Evolutionary conservation across 768 basidiomycete genomes (phyloP), one percentile per base, ranked within the genome.

Genomic region (Postia placenta): DNA sequence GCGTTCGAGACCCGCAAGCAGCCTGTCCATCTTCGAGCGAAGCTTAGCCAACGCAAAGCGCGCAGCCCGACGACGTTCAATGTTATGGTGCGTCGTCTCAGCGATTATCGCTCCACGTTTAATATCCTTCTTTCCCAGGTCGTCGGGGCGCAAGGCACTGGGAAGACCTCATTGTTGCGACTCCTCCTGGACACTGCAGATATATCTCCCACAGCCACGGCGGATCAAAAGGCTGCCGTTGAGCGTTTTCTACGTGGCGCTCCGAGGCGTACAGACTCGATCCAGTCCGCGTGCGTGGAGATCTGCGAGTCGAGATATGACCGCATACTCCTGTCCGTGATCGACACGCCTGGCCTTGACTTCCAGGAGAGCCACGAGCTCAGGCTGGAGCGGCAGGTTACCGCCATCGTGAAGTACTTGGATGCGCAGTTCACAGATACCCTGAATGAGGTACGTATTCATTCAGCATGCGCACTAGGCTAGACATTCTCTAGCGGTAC

Each of bases 271-370:
- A 91, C 90, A 12, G 73, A 74, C 52, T 55, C 68, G 4, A 84
- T 92, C 41, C 71, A 82, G 55, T 77, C 82, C 2, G 85, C 83
- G 2, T 82, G 79, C 54, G 71, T 89, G 39, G 91, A 92, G 67
- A 88, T 92, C 49, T 82, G 78, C 73, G 91, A 92, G 66, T 87
- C 85, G 40, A 79, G 82, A 55, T 85, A 82, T 57, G 90, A 92
- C 63, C 75, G 90, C 30, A 71, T 92, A 40, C 65, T 84, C 20
- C 76, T 93, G 56, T 85, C 85, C 12, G 86, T 88, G 49, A 85
- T 89, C 53, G 90, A 93, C 58, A 92, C 91, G 1, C 90, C 90
- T 24, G 90, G 90, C 4, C 68, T 92, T 43, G 88, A 91, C 61
- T 90, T 89, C 62, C 58, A 72, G 37, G 74, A 79, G 43, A 84